These are phyloP conservation scores for Imleria badia DNA, from an alignment of 768 basidiomycete species.

Conservation along the genomic window DNA sequence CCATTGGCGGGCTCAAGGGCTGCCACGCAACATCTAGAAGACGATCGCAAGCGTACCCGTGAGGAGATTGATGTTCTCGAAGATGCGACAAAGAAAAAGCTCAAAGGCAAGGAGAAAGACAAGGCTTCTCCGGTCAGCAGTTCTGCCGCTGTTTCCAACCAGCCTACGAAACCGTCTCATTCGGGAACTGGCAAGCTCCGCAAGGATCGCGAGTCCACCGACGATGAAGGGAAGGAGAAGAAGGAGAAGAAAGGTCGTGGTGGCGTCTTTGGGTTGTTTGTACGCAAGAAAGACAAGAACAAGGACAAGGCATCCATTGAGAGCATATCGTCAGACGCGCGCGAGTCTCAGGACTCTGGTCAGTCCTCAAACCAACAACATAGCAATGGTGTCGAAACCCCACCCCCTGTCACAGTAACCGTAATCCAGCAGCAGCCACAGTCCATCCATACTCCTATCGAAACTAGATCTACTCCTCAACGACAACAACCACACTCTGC, in stretches of 20 bases:
- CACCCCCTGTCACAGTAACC: constrained; percentile 52
- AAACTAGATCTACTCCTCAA: constrained; percentile 19
- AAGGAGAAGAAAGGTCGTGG: constrained; percentile 66
- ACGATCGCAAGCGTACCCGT: constrained; percentile 52
- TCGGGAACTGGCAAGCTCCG: constrained; percentile 37
- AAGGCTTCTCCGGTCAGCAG: constrained; percentile 35
- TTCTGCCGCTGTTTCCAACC: constrained; percentile 30
- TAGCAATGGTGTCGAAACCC: constrained; percentile 22
- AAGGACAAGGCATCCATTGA: constrained; percentile 57
- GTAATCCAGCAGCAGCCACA: constrained; percentile 63
- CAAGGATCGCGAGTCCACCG: constrained; percentile 44
- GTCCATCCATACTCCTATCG: constrained; percentile 22
- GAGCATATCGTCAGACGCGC: constrained; percentile 49
- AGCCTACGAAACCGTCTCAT: constrained; percentile 12
- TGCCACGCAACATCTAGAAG: constrained; percentile 47
- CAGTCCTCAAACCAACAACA: constrained; percentile 48
- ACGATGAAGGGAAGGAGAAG: constrained; percentile 53
- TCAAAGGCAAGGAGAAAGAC: constrained; percentile 49
- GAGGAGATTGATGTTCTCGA: constrained; percentile 49
- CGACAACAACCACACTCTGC: constrained; percentile 24
- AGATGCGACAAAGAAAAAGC: constrained; percentile 49
- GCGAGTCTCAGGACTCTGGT: constrained; percentile 64
- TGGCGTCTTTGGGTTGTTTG: constrained; percentile 78
- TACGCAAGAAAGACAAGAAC: constrained; percentile 72
- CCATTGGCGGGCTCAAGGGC: constrained; percentile 32